Evolutionary conservation across 2,329 filamentous ascomycete species (phyloP).

Genomic region (Metarhizium sp.): DNA sequence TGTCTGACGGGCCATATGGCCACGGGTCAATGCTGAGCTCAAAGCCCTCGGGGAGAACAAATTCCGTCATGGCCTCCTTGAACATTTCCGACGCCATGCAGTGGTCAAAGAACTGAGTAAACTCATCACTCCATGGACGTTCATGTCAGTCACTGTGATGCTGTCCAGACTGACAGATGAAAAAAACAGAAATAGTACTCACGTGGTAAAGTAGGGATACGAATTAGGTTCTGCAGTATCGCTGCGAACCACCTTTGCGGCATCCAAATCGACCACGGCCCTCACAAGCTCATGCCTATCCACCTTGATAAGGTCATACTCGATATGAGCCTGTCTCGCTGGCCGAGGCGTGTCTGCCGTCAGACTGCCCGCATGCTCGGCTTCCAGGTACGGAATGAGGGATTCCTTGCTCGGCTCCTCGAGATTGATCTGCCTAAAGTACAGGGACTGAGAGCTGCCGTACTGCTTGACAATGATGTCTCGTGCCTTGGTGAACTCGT

Average conservation of each 20-base stretch:
- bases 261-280: conserved; percentile 28
- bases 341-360: conserved; percentile 32
- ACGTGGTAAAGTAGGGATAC: conserved; percentile 25
- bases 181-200: background rate
- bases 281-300: conserved; percentile 24
- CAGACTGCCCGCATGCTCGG: conserved; percentile 45
- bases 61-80: conserved; percentile 36
- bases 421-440: conserved; percentile 52
- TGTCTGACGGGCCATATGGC: conserved; percentile 51
- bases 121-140: conserved; percentile 23
- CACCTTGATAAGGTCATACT: conserved; percentile 31
- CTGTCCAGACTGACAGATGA: no score
- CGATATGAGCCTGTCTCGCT: conserved; percentile 35
- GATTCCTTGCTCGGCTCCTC: conserved; percentile 52
- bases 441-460: conserved; percentile 14
- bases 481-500: conserved; percentile 40
- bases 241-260: conserved; percentile 18
- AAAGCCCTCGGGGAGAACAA: conserved; percentile 35
- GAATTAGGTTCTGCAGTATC: conserved; percentile 15
- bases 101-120: conserved; percentile 27
- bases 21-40: conserved; percentile 44
- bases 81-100: conserved; percentile 35
- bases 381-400: conserved; percentile 50
- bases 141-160: no score
- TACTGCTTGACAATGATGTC: conserved; percentile 30